Conservation (phyloP, 306 rosid species). For the Abrus precatorius region DNA sequence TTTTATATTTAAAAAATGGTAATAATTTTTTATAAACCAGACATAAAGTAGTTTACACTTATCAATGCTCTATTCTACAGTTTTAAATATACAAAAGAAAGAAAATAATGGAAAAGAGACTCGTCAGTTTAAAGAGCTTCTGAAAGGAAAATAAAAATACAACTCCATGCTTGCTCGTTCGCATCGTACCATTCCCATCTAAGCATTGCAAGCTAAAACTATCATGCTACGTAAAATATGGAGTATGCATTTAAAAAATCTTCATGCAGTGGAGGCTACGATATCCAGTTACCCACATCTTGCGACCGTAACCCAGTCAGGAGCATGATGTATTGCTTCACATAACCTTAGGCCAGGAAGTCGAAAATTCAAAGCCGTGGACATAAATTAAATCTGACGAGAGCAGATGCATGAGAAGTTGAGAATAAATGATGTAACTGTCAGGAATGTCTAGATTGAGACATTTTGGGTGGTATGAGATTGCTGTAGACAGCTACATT, state of each 20-base stretch:
- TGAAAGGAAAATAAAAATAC: too few species aligned
- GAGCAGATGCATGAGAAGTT: background rate
- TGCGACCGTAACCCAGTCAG: background rate
- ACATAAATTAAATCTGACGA: background rate
- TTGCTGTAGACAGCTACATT: constrained; percentile 74
- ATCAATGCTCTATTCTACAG: too few species aligned
- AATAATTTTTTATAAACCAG: too few species aligned
- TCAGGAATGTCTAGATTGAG: constrained; percentile 40
- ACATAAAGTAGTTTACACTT: too few species aligned
- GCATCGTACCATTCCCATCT: background rate
- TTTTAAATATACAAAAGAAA: too few species aligned
- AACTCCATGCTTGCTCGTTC: too few species aligned
- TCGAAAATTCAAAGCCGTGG: constrained; percentile 21
- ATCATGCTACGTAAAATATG: background rate
- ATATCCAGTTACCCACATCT: constrained; percentile 45
- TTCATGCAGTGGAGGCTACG: constrained; percentile 26
- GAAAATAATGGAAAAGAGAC: too few species aligned
- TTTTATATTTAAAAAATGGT: too few species aligned
- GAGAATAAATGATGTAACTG: constrained; percentile 37
- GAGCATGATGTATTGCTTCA: background rate
- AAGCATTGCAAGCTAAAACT: constrained; percentile 4
- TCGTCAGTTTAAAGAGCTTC: too few species aligned
- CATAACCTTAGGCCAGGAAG: constrained; percentile 4
- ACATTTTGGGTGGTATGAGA: constrained; percentile 45
- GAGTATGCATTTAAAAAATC: constrained; percentile 36